These are phyloP conservation scores for Omphalotus olearius DNA, from an alignment of 1,284 basidiomycete species.

Conservation along the genomic window DNA sequence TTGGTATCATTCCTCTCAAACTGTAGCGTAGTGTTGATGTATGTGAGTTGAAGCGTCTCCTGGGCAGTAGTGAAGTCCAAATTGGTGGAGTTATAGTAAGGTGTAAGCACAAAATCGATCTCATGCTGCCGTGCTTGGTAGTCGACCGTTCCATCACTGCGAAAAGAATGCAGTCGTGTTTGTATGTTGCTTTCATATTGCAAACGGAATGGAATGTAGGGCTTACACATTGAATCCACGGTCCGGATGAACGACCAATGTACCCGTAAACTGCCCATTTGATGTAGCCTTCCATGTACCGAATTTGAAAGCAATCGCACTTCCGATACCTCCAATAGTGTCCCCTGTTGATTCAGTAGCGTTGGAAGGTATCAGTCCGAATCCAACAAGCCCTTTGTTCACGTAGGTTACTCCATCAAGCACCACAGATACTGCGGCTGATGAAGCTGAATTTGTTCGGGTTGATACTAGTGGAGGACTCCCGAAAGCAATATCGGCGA, in stretches of 20 bases:
- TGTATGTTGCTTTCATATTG: not conserved
- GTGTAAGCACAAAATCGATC: slow-evolving; percentile 55
- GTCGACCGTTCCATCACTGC: slow-evolving; percentile 49
- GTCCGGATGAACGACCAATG: slow-evolving; percentile 48
- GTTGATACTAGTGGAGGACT: not conserved
- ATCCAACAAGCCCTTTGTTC: slow-evolving; percentile 35
- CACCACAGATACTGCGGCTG: slow-evolving; percentile 13
- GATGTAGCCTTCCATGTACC: slow-evolving; percentile 24
- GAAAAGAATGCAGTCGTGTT: not conserved
- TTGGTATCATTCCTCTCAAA: slow-evolving; percentile 44
- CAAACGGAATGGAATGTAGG: not conserved
- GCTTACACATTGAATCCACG: slow-evolving; percentile 46
- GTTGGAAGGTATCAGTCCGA: slow-evolving; percentile 37
- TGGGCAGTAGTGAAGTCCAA: slow-evolving; percentile 49
- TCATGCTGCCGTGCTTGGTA: slow-evolving; percentile 56
- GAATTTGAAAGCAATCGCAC: slow-evolving; percentile 34
- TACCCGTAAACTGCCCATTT: slow-evolving; percentile 35
- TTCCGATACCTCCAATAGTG: slow-evolving; percentile 38
- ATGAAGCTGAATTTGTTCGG: not conserved
- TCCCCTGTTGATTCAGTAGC: slow-evolving; percentile 36
- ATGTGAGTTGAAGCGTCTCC: slow-evolving; percentile 50
- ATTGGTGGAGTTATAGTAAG: slow-evolving; percentile 45
- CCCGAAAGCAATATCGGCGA: not conserved
- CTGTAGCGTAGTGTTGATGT: slow-evolving; percentile 51
- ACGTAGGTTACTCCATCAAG: slow-evolving; percentile 24